Percentiles rank a stretch among this genome's conserved stretches.
Conservation (phyloP, 495 filamentous ascomycete species). For the Articulospora tetracladia region DNA sequence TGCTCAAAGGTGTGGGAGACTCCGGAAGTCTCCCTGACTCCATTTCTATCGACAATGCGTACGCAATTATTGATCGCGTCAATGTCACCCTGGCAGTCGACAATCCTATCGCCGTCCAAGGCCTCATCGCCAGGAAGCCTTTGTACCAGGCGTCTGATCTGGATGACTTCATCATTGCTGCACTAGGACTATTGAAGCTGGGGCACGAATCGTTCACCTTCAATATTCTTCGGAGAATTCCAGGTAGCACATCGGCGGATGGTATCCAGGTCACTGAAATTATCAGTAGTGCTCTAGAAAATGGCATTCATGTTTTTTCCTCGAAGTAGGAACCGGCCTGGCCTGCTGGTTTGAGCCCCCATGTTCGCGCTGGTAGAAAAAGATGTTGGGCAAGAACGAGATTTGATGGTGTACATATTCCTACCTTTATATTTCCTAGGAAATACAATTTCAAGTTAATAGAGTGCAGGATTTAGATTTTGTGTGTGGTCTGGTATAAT, state of each 20-base stretch:
- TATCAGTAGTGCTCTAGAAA: not conserved
- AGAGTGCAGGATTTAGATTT: too few species aligned
- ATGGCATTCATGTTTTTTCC: not conserved
- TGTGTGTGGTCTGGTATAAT: too few species aligned
- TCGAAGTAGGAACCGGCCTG: too few species aligned
- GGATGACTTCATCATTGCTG: not conserved
- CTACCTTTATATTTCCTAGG: too few species aligned
- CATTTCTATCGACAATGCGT: not conserved
- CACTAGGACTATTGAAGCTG: not conserved
- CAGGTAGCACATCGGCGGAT: not conserved
- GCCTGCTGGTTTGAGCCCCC: too few species aligned
- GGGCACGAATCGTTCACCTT: not conserved
- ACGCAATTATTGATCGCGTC: not conserved
- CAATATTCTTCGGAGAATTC: not conserved
- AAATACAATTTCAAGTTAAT: too few species aligned
- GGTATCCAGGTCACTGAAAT: not conserved
- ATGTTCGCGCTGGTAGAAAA: too few species aligned
- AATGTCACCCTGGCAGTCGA: not conserved
- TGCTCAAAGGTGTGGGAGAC: not conserved
- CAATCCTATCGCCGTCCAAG: slow-evolving; percentile 3
- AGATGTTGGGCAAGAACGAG: too few species aligned
- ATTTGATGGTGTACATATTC: too few species aligned
- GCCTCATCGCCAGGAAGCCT: not conserved
- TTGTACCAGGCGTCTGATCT: not conserved
- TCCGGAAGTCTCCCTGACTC: not conserved